Base-by-base conservation (phyloP, 495 filamentous ascomycete species). In the Podospora appendiculata region DNA sequence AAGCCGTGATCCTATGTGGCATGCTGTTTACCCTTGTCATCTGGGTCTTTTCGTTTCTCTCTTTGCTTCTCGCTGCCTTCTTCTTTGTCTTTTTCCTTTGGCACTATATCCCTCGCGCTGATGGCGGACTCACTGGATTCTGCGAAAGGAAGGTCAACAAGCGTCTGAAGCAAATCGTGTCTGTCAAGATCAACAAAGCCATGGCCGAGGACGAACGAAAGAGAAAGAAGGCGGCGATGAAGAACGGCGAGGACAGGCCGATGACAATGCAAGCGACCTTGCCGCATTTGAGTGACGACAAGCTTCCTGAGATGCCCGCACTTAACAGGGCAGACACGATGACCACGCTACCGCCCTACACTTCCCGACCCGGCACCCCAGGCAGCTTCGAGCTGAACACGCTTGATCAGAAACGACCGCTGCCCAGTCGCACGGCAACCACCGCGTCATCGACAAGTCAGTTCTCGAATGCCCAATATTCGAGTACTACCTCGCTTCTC, bases 11-110 rank as follows among this genome's bases (percentile, higher is more conserved):
- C 51, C 71, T 96, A 18, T 82, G 81, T 32, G 83, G 88, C 63
- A 98, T 98, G 93, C 66, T 88, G 33, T 96, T 95, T 66, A 96
- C 92, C 0, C 66, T 96, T 25, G 62, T 96, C 52, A 81, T 98
- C 60, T 98, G 92, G 92, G 72, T 92, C 9, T 78, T 98, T 53
- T 83, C 86, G 0, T 79, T 87, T 11, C 61, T 96, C 40, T 87
- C 83, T 33, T 75, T 98, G 42, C 61, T 88, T 7, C 57, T 88
- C 8, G 88, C 88, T 0, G 69, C 81, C 41, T 53, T 92, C 1
- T 79, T 94, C 40, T 98, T 95, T 66, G 65, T 95, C 32, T 76
- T 84, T 53, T 98, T 93, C 72, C 77, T 98, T 4, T 96, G 88
- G 78, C 86, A 89, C 67, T 86, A 89, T 58, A 94, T 98, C 52